phyloP scores from a whole-genome alignment of 805 yeast genomes.

The Ogataea paraovalis region DNA sequence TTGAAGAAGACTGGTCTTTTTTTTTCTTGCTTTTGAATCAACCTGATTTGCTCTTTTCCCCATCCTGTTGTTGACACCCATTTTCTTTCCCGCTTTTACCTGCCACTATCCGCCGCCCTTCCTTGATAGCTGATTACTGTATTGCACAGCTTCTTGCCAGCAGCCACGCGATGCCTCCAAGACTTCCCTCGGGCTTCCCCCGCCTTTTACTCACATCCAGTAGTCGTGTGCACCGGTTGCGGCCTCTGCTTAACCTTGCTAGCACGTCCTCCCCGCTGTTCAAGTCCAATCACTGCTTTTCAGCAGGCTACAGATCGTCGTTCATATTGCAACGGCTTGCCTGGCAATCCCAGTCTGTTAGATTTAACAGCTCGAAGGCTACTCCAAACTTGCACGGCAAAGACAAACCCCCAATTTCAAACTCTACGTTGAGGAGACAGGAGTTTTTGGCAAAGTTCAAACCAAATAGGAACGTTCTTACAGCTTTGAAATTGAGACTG shows the following conservation, averaged over 20 bases:
- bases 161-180: neutral
- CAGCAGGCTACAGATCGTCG: neutral
- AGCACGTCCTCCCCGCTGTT: neutral
- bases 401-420: neutral
- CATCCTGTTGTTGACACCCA: too few relatives aligned
- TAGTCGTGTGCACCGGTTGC: neutral
- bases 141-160: too few relatives aligned
- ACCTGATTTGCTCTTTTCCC: too few relatives aligned
- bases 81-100: too few relatives aligned
- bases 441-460: conserved; percentile 14
- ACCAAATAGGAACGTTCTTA: conserved; percentile 3
- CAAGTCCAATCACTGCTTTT: too few relatives aligned
- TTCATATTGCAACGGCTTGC: neutral
- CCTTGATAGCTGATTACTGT: too few relatives aligned
- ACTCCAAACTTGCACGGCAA: neutral
- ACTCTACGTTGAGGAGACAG: conserved; percentile 2
- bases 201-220: neutral
- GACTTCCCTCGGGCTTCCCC: neutral
- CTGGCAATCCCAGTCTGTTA: neutral
- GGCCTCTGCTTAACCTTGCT: neutral
- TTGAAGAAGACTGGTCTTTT: too few relatives aligned
- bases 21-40: too few relatives aligned
- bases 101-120: too few relatives aligned
- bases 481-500: conserved; percentile 14
- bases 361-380: neutral